Evolutionary conservation across 2,329 filamentous ascomycete species (phyloP).

Genomic region (Hymenoscyphus infarciens): DNA sequence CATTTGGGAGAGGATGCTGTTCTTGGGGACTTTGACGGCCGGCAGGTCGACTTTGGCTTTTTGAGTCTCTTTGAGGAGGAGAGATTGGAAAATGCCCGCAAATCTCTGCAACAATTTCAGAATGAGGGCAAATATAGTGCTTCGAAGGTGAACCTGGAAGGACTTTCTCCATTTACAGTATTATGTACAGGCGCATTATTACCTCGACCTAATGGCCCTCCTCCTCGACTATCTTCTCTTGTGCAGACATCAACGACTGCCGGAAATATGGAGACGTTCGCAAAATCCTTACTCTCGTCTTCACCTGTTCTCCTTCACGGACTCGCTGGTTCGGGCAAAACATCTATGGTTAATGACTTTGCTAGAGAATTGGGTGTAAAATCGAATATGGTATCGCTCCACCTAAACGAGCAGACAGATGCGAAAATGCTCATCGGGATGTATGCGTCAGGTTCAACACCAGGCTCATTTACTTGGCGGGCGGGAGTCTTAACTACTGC

Average conservation of each 20-base stretch:
- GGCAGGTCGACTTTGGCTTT: conserved; percentile 74
- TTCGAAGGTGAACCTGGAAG: conserved; percentile 33
- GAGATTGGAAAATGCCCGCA: conserved; percentile 25
- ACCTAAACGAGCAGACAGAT: conserved; percentile 97
- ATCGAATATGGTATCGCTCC: conserved; percentile 82
- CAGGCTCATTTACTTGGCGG: conserved; percentile 88
- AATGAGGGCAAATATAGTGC: conserved; percentile 3
- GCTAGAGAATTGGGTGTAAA: conserved; percentile 77
- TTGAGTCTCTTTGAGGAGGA: conserved; percentile 55
- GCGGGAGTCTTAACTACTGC: conserved; percentile 91
- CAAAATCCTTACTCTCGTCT: conserved; percentile 59
- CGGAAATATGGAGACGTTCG: conserved; percentile 67
- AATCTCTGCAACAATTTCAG: conserved; percentile 8
- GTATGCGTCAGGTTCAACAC: conserved; percentile 84
- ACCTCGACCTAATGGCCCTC: conserved; percentile 54
- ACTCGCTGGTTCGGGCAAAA: conserved; percentile 85
- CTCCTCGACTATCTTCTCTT: conserved; percentile 48
- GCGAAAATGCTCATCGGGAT: conserved; percentile 93
- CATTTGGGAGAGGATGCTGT: conserved; percentile 62
- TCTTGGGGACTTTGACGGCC: conserved; percentile 70
- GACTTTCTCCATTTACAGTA: conserved; percentile 58
- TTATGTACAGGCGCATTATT: conserved; percentile 65
- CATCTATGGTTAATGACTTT: conserved; percentile 76
- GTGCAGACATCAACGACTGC: conserved; percentile 71
- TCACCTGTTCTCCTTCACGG: conserved; percentile 80